Percentiles rank a stretch among this genome's conserved stretches.
These are phyloP conservation scores for Lyophyllum decastes DNA, from an alignment of 768 basidiomycete species.

Conservation along the genomic window DNA sequence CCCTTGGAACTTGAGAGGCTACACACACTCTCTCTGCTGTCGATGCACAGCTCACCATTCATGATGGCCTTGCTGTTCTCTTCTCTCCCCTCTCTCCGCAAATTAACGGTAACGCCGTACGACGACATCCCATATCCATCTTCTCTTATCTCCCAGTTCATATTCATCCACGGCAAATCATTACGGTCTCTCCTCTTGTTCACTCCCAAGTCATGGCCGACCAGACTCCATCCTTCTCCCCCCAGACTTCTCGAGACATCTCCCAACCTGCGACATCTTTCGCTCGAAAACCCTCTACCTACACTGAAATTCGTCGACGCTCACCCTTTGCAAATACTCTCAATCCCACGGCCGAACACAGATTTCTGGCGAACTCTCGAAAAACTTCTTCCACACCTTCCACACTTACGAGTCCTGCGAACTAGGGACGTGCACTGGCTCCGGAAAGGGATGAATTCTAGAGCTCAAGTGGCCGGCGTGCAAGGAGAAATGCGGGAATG, in stretches of 20 bases:
- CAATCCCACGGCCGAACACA: conserved; percentile 71
- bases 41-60: conserved; percentile 67
- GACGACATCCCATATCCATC: conserved; percentile 63
- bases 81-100: conserved; percentile 60
- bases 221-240: conserved; percentile 56
- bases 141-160: conserved; percentile 59
- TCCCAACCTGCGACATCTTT: conserved; percentile 66
- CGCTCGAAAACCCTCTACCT: conserved; percentile 72
- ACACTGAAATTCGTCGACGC: conserved; percentile 33
- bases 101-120: conserved; percentile 73
- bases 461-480: conserved; percentile 72
- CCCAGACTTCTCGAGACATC: conserved; percentile 44
- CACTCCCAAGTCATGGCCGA: conserved; percentile 73
- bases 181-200: conserved; percentile 66
- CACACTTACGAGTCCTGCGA: conserved; percentile 56
- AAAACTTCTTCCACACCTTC: conserved; percentile 54
- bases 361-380: conserved; percentile 62
- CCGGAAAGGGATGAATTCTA: conserved; percentile 59
- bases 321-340: conserved; percentile 61
- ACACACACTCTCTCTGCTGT: conserved; percentile 60
- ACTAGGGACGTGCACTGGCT: conserved; percentile 75
- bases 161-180: conserved; percentile 54
- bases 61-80: conserved; percentile 60
- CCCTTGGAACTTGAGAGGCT: conserved; percentile 60
- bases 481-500: conserved; percentile 83